Conservation (phyloP, 306 rosid genomes). For the Cyamopsis tetragonoloba region DNA sequence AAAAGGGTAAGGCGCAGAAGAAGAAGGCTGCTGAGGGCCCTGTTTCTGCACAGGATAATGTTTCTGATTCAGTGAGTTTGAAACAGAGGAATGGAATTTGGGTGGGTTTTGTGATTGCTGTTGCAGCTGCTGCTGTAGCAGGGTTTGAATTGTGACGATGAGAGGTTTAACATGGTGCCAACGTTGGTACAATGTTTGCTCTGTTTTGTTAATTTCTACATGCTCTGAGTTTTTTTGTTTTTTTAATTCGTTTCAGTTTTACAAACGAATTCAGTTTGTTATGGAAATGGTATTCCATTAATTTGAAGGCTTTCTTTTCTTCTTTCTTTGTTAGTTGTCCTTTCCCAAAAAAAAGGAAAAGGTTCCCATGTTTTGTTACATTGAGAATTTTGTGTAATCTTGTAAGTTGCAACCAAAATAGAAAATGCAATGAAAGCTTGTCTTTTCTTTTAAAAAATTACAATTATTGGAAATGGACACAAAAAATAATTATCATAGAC, state of each 20-base stretch:
- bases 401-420: not conserved
- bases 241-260: not conserved
- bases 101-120: too few relatives aligned
- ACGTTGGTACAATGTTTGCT: slow-evolving; percentile 6
- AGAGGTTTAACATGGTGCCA: not conserved
- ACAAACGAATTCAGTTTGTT: slow-evolving; percentile 7
- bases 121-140: slow-evolving; percentile 7
- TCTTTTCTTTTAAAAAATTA: not conserved
- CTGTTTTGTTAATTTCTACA: slow-evolving; percentile 7
- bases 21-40: slow-evolving; percentile 37
- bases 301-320: not conserved
- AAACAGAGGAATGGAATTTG: slow-evolving; percentile 6
- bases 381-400: not conserved
- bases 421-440: not conserved
- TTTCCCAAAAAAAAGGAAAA: not conserved
- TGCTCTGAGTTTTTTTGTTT: not conserved
- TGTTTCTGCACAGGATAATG: slow-evolving; percentile 9
- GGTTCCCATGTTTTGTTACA: not conserved
- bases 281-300: slow-evolving; percentile 22
- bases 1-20: slow-evolving; percentile 28
- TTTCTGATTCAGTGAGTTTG: slow-evolving; percentile 28
- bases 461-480: too few relatives aligned
- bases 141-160: slow-evolving; percentile 21
- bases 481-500: too few relatives aligned
- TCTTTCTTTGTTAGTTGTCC: not conserved